A percentile compares a stretch with the other conserved stretches of the same genome.
Evolutionary conservation across 1,284 basidiomycete genomes (phyloP).

Genomic region (Neonothopanus nambi): DNA sequence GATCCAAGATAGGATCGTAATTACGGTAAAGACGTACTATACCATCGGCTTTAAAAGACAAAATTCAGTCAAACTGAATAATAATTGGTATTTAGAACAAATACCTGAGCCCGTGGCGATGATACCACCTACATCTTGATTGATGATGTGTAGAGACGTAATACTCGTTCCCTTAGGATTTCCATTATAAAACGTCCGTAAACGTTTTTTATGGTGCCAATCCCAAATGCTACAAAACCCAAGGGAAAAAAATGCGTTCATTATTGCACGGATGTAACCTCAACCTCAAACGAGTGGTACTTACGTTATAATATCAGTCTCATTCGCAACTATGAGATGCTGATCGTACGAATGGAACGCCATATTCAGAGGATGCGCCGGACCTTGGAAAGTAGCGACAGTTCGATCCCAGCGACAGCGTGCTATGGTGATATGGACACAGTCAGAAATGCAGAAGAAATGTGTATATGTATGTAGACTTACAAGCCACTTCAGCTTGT

Average conservation of each 20-base stretch:
- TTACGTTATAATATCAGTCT: conserved; percentile 84
- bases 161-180: conserved; percentile 83
- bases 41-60: conserved; percentile 71
- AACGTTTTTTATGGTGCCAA: conserved; percentile 80
- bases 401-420: conserved; percentile 78
- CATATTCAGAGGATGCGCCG: conserved; percentile 74
- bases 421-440: conserved; percentile 31
- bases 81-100: conserved; percentile 23
- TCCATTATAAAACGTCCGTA: conserved; percentile 89
- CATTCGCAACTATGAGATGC: conserved; percentile 85
- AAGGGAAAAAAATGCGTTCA: not conserved
- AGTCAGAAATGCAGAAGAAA: not conserved
- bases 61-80: not conserved
- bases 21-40: conserved; percentile 91
- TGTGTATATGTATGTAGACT: conserved; percentile 30
- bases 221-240: conserved; percentile 82
- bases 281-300: conserved; percentile 25
- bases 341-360: conserved; percentile 93
- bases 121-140: conserved; percentile 93
- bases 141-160: conserved; percentile 91
- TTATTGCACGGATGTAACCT: too few species aligned
- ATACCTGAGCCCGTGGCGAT: conserved; percentile 86
- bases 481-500: conserved; percentile 74
- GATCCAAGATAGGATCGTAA: conserved; percentile 71
- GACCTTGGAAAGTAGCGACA: conserved; percentile 72